Conservation (phyloP, 371 early-diverging fungal genomes). For the Mortierella polycephala region DNA sequence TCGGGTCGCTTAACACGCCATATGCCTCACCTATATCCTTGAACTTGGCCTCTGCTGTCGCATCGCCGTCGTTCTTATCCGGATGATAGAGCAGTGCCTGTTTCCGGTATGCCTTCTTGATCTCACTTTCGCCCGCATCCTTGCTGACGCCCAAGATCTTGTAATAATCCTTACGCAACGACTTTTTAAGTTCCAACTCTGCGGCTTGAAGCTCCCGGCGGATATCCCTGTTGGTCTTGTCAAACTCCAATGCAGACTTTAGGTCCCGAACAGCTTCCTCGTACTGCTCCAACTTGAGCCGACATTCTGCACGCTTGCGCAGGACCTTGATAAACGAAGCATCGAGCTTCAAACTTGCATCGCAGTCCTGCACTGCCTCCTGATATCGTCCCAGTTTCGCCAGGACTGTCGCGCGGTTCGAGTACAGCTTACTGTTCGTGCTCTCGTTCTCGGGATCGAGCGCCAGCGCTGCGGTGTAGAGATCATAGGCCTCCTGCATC, state of each 20-base stretch:
- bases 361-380: conserved; percentile 75
- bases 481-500: conserved; percentile 73
- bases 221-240: conserved; percentile 77
- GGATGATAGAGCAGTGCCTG: conserved; percentile 82
- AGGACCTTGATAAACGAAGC: conserved; percentile 74
- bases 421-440: conserved; percentile 77
- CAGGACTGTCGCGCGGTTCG: conserved; percentile 82
- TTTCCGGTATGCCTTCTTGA: conserved; percentile 94
- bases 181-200: conserved; percentile 78
- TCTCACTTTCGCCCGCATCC: conserved; percentile 83
- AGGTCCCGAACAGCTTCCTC: conserved; percentile 87
- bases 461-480: conserved; percentile 77
- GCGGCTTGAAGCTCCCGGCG: conserved; percentile 71
- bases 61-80: conserved; percentile 75
- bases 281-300: conserved; percentile 78
- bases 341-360: conserved; percentile 75
- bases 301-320: conserved; percentile 82
- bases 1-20: conserved; percentile 79
- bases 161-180: conserved; percentile 92
- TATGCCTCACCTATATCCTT: conserved; percentile 88
- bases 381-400: conserved; percentile 71
- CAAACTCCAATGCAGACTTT: conserved; percentile 67
- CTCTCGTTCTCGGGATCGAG: conserved; percentile 76
- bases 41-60: conserved; percentile 80
- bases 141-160: conserved; percentile 90